These are phyloP conservation scores for Jatropha podagrica DNA, from an alignment of 441 rosid species.

Conservation along the genomic window DNA sequence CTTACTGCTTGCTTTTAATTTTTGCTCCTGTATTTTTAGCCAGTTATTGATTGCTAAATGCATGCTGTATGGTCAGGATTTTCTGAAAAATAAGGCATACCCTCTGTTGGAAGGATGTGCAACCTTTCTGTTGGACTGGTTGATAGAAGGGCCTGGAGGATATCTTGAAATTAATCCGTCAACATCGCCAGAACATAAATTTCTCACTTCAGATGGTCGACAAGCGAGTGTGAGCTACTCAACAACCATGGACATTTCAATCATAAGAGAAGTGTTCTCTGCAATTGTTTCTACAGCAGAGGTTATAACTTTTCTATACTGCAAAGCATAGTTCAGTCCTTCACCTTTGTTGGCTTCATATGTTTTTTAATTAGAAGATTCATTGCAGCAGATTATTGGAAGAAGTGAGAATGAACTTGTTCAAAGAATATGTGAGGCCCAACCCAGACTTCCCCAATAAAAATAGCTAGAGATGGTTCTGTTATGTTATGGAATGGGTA, in stretches of 20 bases:
- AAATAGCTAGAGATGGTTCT: constrained; percentile 81
- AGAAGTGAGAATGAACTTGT: constrained; percentile 52
- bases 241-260: constrained; percentile 92
- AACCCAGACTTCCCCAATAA: constrained; percentile 68
- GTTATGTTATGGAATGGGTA: constrained; percentile 83
- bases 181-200: constrained; percentile 92
- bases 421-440: constrained; percentile 55
- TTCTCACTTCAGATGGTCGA: constrained; percentile 75
- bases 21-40: background rate
- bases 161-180: constrained; percentile 93
- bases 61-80: constrained; percentile 47
- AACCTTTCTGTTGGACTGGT: constrained; percentile 85
- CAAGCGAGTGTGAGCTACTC: constrained; percentile 90
- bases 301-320: constrained; percentile 42
- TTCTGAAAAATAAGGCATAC: constrained; percentile 72
- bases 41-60: constrained; percentile 14
- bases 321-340: background rate
- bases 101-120: constrained; percentile 91
- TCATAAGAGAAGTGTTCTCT: constrained; percentile 75
- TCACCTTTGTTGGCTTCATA: background rate
- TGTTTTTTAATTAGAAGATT: background rate
- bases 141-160: constrained; percentile 75
- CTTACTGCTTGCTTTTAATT: background rate
- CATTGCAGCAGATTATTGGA: constrained; percentile 58
- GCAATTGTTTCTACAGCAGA: constrained; percentile 72